Evolutionary conservation across 176 grass and related monocot genomes (phyloP).

Genomic region (Avena eriantha): DNA sequence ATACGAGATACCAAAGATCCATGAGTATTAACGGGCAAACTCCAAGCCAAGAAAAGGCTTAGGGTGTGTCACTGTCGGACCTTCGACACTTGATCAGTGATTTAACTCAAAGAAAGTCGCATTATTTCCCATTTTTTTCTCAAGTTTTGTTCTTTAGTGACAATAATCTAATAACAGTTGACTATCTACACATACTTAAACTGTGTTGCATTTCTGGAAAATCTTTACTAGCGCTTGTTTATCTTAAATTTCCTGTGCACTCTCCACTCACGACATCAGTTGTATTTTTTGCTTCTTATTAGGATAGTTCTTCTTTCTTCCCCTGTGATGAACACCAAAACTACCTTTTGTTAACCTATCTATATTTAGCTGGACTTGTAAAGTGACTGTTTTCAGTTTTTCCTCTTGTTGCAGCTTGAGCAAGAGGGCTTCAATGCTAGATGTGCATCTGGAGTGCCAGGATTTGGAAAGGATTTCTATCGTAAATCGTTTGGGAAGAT

Average conservation of each 20-base stretch:
- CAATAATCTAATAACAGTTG: slow-evolving; percentile 8
- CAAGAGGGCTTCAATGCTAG: slow-evolving; percentile 80
- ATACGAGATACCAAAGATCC: not conserved
- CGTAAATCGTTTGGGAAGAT: slow-evolving; percentile 88
- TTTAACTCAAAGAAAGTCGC: slow-evolving; percentile 20
- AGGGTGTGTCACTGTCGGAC: not conserved
- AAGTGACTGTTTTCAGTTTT: slow-evolving; percentile 30
- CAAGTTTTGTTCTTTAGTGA: not conserved
- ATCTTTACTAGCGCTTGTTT: not conserved
- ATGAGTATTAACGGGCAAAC: not conserved
- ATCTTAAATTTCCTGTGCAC: slow-evolving; percentile 28
- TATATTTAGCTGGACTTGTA: slow-evolving; percentile 5
- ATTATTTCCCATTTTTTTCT: not conserved
- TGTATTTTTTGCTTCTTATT: not conserved
- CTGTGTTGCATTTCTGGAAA: not conserved
- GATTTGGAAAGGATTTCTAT: slow-evolving; percentile 93
- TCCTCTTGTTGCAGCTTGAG: slow-evolving; percentile 64
- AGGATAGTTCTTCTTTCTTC: slow-evolving; percentile 27
- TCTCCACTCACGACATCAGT: not conserved
- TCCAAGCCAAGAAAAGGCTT: not conserved
- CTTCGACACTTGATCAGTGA: not conserved
- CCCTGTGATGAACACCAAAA: not conserved
- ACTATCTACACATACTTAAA: slow-evolving; percentile 32
- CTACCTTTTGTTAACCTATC: slow-evolving; percentile 13
- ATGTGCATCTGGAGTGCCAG: slow-evolving; percentile 87